Evolutionary conservation across 495 filamentous ascomycete species (phyloP).

Genomic region (Penicillium subrubescens): DNA sequence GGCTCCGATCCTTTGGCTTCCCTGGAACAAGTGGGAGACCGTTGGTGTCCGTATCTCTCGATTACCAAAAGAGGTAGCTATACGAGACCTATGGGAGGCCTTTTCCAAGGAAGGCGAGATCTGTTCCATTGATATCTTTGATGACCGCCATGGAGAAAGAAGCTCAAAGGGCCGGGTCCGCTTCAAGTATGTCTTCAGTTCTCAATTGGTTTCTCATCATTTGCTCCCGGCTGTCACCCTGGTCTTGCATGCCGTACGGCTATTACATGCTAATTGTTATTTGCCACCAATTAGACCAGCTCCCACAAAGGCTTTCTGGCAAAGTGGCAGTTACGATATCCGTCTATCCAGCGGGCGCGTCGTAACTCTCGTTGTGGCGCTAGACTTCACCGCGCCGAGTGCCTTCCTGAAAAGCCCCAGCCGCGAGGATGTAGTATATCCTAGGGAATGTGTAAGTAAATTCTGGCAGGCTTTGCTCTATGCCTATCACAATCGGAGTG

Average conservation of each 20-base stretch:
- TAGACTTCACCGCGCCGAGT: conserved; percentile 24
- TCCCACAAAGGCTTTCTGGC: conserved; percentile 45
- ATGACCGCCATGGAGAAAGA: conserved; percentile 33
- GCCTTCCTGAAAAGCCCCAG: conserved; percentile 32
- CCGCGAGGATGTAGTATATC: conserved; percentile 27
- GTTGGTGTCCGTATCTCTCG: conserved; percentile 37
- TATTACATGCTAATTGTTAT: not conserved
- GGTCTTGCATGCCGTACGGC: not conserved
- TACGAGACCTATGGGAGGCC: conserved; percentile 37
- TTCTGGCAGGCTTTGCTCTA: not conserved
- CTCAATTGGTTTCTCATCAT: not conserved
- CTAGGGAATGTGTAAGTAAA: conserved; percentile 22
- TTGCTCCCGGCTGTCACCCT: not conserved
- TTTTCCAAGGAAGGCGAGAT: conserved; percentile 46
- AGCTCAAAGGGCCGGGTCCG: conserved; percentile 38
- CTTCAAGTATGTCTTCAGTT: conserved; percentile 40
- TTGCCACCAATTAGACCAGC: conserved; percentile 39
- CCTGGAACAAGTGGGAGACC: conserved; percentile 45
- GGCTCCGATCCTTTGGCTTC: not conserved
- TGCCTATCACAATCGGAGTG: too few species aligned
- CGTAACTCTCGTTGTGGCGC: conserved; percentile 13
- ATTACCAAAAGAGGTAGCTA: conserved; percentile 37
- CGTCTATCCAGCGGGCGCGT: conserved; percentile 20
- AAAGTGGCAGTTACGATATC: conserved; percentile 26
- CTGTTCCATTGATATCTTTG: conserved; percentile 47